Percentiles rank a stretch among this genome's conserved stretches.
Conservation (phyloP, 1,284 basidiomycete genomes). For the Jaminaea rosea region DNA sequence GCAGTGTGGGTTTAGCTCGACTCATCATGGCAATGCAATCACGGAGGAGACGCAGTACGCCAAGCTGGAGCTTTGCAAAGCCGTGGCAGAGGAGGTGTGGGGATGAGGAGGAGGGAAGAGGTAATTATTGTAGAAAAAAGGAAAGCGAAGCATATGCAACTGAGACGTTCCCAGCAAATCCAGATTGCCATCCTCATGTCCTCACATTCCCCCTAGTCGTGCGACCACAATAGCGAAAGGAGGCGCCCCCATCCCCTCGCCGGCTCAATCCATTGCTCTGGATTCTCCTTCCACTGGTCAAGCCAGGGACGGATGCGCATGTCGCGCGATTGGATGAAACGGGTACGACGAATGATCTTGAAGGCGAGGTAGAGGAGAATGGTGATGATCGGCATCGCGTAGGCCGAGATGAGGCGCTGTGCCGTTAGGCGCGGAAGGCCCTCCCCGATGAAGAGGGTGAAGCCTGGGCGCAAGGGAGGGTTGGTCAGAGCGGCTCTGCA, state of each 20-base stretch:
- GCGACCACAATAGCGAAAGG: too few relatives aligned
- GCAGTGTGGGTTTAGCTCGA: constrained; percentile 67
- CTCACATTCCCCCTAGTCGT: too few relatives aligned
- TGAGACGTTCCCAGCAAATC: too few relatives aligned
- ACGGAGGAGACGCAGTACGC: constrained; percentile 53
- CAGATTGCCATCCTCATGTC: too few relatives aligned
- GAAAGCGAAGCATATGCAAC: too few relatives aligned
- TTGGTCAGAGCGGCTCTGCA: background rate
- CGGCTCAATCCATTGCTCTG: background rate
- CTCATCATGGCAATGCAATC: constrained; percentile 49
- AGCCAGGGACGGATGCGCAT: background rate
- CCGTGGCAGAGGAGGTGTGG: constrained; percentile 49
- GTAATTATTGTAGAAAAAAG: too few relatives aligned
- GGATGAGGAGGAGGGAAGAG: background rate
- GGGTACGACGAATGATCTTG: background rate
- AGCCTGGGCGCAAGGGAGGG: background rate
- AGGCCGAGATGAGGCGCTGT: background rate
- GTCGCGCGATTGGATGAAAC: background rate
- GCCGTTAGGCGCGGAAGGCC: background rate
- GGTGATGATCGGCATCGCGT: background rate
- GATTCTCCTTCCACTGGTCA: background rate
- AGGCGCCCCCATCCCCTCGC: background rate
- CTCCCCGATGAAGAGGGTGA: constrained; percentile 1
- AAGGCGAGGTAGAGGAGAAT: background rate
- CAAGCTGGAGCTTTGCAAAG: constrained; percentile 55